phyloP scores from a whole-genome alignment of 371 early-diverging fungal species.

The Lichtheimia ramosa region DNA sequence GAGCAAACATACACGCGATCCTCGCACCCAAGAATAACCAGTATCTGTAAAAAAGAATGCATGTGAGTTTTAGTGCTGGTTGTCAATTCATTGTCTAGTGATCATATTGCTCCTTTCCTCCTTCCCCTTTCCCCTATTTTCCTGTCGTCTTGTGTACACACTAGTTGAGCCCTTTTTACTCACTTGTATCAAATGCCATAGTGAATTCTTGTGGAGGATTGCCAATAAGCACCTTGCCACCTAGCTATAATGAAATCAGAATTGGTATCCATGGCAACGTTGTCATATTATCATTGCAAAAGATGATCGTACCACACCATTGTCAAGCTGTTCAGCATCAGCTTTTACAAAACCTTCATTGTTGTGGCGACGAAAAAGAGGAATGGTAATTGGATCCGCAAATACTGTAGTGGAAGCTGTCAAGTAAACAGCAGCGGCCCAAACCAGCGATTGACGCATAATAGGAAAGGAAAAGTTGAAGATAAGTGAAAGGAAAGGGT shows the following conservation, averaged over 20 bases:
- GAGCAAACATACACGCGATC: slow-evolving; percentile 28
- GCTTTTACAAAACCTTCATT: slow-evolving; percentile 15
- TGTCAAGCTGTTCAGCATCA: slow-evolving; percentile 20
- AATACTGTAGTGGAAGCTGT: slow-evolving; percentile 1
- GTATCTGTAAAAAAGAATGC: slow-evolving; percentile 13
- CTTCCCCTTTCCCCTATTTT: no score
- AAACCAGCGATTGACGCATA: slow-evolving; percentile 16
- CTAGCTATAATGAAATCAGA: slow-evolving; percentile 21
- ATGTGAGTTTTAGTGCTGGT: no score
- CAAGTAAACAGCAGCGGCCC: slow-evolving; percentile 3
- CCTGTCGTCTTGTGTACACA: slow-evolving; percentile 1
- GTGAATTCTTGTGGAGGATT: slow-evolving; percentile 44
- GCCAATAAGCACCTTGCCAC: slow-evolving; percentile 44
- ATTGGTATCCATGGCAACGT: neutral
- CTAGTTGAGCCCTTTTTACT: slow-evolving; percentile 15
- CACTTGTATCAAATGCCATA: slow-evolving; percentile 51
- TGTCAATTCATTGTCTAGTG: no score
- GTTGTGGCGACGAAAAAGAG: slow-evolving; percentile 19
- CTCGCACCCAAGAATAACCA: slow-evolving; percentile 51
- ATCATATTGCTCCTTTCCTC: no score
- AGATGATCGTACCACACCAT: slow-evolving; percentile 15
- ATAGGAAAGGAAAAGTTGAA: neutral
- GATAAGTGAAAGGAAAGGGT: slow-evolving; percentile 3
- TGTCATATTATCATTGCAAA: neutral
- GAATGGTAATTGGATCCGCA: slow-evolving; percentile 21